Conservation (phyloP, 192 early-diverging fungal genomes). For the Obelidium mucronatum region DNA sequence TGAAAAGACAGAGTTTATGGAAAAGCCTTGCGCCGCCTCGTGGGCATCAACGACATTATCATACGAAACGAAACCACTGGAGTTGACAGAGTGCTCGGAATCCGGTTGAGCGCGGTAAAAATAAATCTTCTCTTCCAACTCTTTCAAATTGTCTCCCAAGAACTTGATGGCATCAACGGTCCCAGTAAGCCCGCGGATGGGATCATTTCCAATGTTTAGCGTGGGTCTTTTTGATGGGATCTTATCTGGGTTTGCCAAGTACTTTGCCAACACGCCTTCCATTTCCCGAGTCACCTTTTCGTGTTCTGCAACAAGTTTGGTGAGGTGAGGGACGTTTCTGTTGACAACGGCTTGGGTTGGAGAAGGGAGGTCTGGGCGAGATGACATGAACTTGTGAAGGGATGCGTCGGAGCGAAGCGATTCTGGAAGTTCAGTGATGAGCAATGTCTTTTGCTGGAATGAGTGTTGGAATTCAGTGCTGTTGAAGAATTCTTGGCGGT, state of each 20-base stretch:
- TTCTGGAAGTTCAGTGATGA: conserved; percentile 51
- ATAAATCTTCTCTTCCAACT: conserved; percentile 57
- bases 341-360: conserved; percentile 42
- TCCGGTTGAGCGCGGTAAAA: conserved; percentile 42
- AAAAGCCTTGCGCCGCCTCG: conserved; percentile 29
- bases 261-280: conserved; percentile 45
- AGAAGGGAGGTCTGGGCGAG: conserved; percentile 19
- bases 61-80: conserved; percentile 50
- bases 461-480: conserved; percentile 34
- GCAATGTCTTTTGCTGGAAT: conserved; percentile 41
- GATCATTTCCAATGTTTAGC: conserved; percentile 35
- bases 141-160: conserved; percentile 36
- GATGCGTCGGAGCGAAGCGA: conserved; percentile 30
- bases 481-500: conserved; percentile 41
- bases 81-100: conserved; percentile 35
- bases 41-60: conserved; percentile 42
- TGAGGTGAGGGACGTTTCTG: conserved; percentile 40
- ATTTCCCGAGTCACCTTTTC: conserved; percentile 39
- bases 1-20: conserved; percentile 7
- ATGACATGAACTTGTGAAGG: conserved; percentile 39
- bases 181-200: conserved; percentile 33
- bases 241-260: conserved; percentile 46
- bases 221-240: conserved; percentile 45
- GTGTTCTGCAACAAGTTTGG: conserved; percentile 48
- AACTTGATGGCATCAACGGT: conserved; percentile 53